A percentile compares a stretch with the other conserved stretches of the same genome.
phyloP scores from a whole-genome alignment of 352 stramenopile genomes.

The Phytophthora europaea region DNA sequence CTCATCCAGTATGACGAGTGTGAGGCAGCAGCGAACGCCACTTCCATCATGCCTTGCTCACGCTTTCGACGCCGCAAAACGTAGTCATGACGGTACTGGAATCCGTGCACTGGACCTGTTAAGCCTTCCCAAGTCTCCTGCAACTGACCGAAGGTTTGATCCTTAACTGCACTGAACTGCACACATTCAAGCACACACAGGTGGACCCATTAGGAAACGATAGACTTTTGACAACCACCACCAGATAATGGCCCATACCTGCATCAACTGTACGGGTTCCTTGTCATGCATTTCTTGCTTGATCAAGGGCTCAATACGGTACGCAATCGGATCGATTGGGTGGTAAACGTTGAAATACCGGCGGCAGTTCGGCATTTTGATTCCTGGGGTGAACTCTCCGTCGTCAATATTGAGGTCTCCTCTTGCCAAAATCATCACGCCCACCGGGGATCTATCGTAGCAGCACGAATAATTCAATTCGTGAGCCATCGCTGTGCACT shows the following conservation, averaged over 20 bases:
- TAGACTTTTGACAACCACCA: neutral
- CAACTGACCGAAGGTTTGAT: slow-evolving; percentile 77
- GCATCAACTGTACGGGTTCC: slow-evolving; percentile 81
- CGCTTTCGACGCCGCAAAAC: slow-evolving; percentile 78
- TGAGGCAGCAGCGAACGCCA: slow-evolving; percentile 82
- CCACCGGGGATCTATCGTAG: slow-evolving; percentile 72
- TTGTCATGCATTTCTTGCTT: slow-evolving; percentile 91
- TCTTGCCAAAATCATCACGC: slow-evolving; percentile 86
- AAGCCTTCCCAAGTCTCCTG: slow-evolving; percentile 81
- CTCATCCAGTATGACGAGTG: slow-evolving; percentile 93
- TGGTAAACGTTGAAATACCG: slow-evolving; percentile 95
- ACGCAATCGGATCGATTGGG: slow-evolving; percentile 93
- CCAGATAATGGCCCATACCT: slow-evolving; percentile 39
- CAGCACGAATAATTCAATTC: neutral
- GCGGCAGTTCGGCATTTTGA: slow-evolving; percentile 81
- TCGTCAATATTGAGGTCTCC: slow-evolving; percentile 83
- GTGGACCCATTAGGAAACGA: neutral
- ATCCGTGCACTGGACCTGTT: slow-evolving; percentile 78
- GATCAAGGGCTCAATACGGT: slow-evolving; percentile 92
- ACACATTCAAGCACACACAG: neutral
- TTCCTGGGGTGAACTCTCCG: slow-evolving; percentile 79
- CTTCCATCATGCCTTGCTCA: slow-evolving; percentile 90
- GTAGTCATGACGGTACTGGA: slow-evolving; percentile 85
- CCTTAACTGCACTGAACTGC: slow-evolving; percentile 71
- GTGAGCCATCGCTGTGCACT: slow-evolving; percentile 6